Base-by-base conservation (phyloP, 1,284 basidiomycete genomes). In the Austroboletus novae-zelandiae region DNA sequence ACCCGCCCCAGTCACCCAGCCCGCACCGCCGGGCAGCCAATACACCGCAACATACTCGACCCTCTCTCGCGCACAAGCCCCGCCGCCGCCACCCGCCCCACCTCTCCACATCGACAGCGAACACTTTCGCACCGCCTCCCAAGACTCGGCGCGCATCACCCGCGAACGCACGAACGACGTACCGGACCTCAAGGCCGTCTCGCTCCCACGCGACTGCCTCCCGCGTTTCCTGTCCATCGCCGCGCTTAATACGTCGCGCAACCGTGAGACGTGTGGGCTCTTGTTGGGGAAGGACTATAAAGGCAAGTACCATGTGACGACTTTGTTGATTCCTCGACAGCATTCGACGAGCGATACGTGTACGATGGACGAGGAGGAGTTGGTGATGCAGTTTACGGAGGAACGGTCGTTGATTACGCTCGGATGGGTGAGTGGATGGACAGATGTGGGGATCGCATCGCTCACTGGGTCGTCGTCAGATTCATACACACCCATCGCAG, bases 401-500 rank as follows among this genome's bases (percentile, higher is more conserved):
- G 79, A 83, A 61, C 71, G 86, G 51, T 79, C 78, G 53, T 66
- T 95, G 60, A 85, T 94, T 49, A 93, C 90, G 7, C 78, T 96
- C 43, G 93, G 92, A 52, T 95, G 92, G 93, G 89, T 91, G 57
- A 60, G 85, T 78, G 50, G 4, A 36, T 10, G 20, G 20, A 32
- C 30, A 31, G 25, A 48, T 35, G 32, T n/a, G 9, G 40, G 23
- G 2, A 10, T 10, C 14, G 37, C 27, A 46, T 3, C 9, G 31
- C 31, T 32, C 4, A 32, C 10, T 43, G 18, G 23, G 42, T 36
- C 4, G 8, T 31, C 34, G 13, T 44, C 61, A 93, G 90, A 94
- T 94, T 57, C 92, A 95, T 70, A 95, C 92, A 0, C 92, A 95
- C 66, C 93, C 93, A 1, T 88, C 90, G 14, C 92, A 94, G 59